Evolutionary conservation across 2,329 filamentous ascomycete genomes (phyloP).

Genomic region (Ceratocystis albifundus): DNA sequence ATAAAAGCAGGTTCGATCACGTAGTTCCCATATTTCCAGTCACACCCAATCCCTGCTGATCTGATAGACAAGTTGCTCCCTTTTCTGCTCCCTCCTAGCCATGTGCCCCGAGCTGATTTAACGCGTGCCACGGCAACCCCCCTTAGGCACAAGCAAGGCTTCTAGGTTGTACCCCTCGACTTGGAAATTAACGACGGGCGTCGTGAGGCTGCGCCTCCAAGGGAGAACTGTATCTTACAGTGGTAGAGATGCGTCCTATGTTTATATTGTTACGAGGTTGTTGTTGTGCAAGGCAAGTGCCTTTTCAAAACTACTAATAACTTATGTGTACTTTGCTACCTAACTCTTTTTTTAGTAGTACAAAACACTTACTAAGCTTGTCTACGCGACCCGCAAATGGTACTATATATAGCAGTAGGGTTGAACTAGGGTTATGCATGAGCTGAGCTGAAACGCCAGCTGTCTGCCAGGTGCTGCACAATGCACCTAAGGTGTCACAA

Average conservation of each 20-base stretch:
- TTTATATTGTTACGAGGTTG: neutral
- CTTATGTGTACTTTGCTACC: neutral
- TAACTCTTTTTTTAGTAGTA: neutral
- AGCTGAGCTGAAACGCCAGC: neutral
- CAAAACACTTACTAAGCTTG: too few relatives aligned
- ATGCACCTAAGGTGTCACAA: neutral
- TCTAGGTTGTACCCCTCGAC: neutral
- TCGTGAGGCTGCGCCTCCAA: conserved; percentile 5
- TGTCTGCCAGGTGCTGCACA: neutral
- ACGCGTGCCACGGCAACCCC: conserved; percentile 3
- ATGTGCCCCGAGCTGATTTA: neutral
- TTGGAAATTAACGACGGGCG: neutral
- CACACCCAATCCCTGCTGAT: neutral
- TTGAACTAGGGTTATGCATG: neutral
- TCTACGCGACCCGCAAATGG: too few relatives aligned
- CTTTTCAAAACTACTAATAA: neutral
- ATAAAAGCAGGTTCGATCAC: neutral
- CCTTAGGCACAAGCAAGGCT: conserved; percentile 8
- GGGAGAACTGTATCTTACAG: neutral
- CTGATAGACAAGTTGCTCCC: neutral
- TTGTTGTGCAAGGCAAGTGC: neutral
- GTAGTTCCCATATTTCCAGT: neutral
- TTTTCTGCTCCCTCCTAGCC: neutral
- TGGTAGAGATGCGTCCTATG: neutral
- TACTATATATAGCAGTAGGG: neutral